Evolutionary conservation across 2,329 filamentous ascomycete genomes (phyloP).

Genomic region (Colletotrichum neosansevieriae): DNA sequence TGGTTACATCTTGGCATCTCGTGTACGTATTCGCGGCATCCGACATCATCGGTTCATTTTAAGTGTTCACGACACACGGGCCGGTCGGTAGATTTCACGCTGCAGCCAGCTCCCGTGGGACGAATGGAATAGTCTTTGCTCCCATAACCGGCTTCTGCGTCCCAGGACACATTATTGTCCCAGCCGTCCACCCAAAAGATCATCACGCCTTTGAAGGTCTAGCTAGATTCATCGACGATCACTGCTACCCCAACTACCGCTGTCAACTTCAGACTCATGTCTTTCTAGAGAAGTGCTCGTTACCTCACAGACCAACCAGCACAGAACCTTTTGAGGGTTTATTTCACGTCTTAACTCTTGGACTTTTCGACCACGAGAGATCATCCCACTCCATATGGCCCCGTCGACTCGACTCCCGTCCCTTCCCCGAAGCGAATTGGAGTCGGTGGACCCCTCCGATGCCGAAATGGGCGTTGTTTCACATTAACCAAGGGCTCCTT

Average conservation of each 20-base stretch:
- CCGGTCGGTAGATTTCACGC: too few species aligned
- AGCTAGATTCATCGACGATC: background rate
- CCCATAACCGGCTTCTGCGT: conserved; percentile 18
- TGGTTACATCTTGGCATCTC: conserved; percentile 9
- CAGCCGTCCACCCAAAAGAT: conserved; percentile 8
- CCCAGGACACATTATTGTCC: background rate
- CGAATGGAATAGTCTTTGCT: conserved; percentile 37
- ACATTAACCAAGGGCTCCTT: conserved; percentile 36
- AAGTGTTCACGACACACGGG: too few species aligned
- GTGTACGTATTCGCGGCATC: conserved; percentile 12
- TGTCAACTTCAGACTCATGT: conserved; percentile 1
- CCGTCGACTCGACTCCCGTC: conserved; percentile 2
- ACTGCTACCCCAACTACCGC: conserved; percentile 7
- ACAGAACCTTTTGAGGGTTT: background rate
- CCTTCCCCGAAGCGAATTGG: conserved; percentile 4
- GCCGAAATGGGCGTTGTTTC: conserved; percentile 38
- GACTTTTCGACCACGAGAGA: background rate
- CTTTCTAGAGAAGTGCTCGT: background rate
- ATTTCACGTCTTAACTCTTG: background rate
- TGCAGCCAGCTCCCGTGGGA: conserved; percentile 19
- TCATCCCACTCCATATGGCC: conserved; percentile 15
- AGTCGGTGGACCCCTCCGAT: conserved; percentile 26
- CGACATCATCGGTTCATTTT: conserved; percentile 6
- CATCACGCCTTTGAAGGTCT: background rate
- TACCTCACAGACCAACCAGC: background rate